Evolutionary conservation across 2,329 filamentous ascomycete species (phyloP), one percentile per base, ranked within the genome.

Genomic region (Plenodomus lindquistii): DNA sequence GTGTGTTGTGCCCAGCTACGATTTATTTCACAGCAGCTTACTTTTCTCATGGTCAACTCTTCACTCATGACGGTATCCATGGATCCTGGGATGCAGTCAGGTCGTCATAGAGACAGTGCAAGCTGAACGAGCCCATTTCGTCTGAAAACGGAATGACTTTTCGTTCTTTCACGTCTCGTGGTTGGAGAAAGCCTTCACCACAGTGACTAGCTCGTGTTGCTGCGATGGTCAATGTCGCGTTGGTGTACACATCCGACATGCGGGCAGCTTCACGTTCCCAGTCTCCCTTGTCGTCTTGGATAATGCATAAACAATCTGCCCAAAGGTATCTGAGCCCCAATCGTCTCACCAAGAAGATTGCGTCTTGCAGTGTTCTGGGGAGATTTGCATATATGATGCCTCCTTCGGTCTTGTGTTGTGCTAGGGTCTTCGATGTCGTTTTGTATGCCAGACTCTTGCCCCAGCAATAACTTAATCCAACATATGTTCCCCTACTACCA

Each of bases 401-500:
- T 19, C 18, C 19, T 4, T 48, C 21, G 18, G 21, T 36, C 31
- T 38, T 49, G 20, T 44, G 42, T 13, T n/a, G 20, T 18, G 27
- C 3, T 2, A 48, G 8, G 8, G 29, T 49, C 1, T 21, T 35
- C 5, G 15, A 44, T 3, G 46, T 52, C 15, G 49, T 52, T 7
- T 27, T 52, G 8, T 45, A 45, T 10, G 49, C 37, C 13, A 48
- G 21, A 11, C 34, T 35, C 17, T 29, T 49, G 10, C 49, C 46
- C 49, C 49, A 52, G 19, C 49, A 52, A 22, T 48, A 52, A 27
- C 45, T 48, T 5, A 52, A 21, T 4, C 41, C 35, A 2, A 48
- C 34, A 24, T 48, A 52, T 13, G 29, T 24, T 9, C 41, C 49
- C 9, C n/a, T 20, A 20, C 17, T 37, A n/a, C 27, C 46, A 2